Conservation (phyloP, 2,329 filamentous ascomycete species). For the Ophiostoma quercus region DNA sequence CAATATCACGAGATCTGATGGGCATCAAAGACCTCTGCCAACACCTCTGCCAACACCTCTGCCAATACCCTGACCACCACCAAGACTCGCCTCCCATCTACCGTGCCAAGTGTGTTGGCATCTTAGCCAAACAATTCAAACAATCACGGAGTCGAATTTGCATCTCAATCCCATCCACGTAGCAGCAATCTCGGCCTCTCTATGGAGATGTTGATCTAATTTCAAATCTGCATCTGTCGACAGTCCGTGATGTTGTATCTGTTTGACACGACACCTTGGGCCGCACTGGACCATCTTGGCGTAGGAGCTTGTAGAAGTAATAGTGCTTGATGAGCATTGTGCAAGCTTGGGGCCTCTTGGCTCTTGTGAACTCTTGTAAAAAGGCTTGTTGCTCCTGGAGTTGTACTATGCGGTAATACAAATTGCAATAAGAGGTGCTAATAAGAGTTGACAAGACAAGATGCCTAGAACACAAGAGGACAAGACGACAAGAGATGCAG, state of each 20-base stretch:
- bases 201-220: constrained; percentile 8
- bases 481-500: neutral
- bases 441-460: constrained; percentile 2
- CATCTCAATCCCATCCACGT: neutral
- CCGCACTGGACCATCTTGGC: neutral
- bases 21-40: too few relatives aligned
- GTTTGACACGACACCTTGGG: neutral
- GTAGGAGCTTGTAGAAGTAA: neutral
- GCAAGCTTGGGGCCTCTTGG: constrained; percentile 5
- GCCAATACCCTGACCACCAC: neutral
- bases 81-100: neutral
- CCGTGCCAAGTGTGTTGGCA: neutral
- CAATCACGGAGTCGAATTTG: neutral
- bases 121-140: neutral
- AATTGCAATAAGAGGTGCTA: neutral
- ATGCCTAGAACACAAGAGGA: too few relatives aligned
- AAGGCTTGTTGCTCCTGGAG: neutral
- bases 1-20: neutral
- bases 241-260: neutral
- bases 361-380: neutral
- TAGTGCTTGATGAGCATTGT: neutral
- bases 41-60: neutral
- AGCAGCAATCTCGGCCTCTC: neutral
- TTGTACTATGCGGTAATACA: too few relatives aligned
- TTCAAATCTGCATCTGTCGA: neutral